These are phyloP conservation scores for Cyphellophora europaea DNA, from an alignment of 2,329 filamentous ascomycete species.

Conservation along the genomic window DNA sequence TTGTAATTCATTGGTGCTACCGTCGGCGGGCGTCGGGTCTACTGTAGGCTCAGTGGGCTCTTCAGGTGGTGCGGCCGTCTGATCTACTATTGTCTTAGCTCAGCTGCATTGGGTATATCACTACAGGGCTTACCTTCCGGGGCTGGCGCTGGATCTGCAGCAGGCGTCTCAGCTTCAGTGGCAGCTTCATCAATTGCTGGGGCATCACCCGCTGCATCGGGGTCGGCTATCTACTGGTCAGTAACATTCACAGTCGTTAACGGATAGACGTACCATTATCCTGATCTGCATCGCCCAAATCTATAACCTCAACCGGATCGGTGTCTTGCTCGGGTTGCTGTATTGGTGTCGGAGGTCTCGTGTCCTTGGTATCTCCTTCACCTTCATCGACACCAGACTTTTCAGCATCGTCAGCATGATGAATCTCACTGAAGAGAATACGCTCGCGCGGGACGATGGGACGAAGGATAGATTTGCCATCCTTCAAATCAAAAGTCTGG, in stretches of 20 bases:
- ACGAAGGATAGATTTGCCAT: background rate
- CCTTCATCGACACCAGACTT: background rate
- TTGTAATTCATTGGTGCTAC: no score
- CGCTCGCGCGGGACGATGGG: background rate
- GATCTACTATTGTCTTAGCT: background rate
- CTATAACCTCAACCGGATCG: background rate
- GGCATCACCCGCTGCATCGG: background rate
- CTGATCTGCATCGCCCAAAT: background rate
- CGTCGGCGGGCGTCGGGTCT: no score
- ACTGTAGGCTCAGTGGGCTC: no score
- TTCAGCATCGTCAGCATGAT: background rate
- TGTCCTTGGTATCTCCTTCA: background rate
- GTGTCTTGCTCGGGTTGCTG: background rate
- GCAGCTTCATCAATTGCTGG: no score
- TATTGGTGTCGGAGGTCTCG: background rate
- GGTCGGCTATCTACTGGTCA: background rate
- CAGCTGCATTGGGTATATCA: background rate
- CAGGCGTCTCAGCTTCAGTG: no score
- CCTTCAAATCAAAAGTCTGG: background rate
- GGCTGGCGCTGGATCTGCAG: background rate
- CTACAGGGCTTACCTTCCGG: background rate
- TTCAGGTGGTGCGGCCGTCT: no score
- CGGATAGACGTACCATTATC: background rate
- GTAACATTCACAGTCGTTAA: background rate
- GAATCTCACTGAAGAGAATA: background rate